Conservation (phyloP, 2,329 filamentous ascomycete species). For the Penicillium italicum region DNA sequence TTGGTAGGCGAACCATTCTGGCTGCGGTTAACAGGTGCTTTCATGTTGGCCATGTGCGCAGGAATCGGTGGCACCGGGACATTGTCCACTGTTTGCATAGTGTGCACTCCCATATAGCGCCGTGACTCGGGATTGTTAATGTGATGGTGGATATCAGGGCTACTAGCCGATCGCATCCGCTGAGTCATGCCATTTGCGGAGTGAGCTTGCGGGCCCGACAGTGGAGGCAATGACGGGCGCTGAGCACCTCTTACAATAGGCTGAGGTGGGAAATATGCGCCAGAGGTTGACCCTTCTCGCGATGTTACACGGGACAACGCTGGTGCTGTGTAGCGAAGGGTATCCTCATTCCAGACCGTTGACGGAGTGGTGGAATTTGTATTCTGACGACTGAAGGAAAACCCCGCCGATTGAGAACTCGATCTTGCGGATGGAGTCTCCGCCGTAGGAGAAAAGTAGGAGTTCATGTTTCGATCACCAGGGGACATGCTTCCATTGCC, state of each 20-base stretch:
- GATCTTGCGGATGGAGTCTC: constrained; percentile 61
- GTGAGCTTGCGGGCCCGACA: constrained; percentile 53
- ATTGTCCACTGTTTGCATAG: constrained; percentile 51
- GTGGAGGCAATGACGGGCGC: constrained; percentile 74
- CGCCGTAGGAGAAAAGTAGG: constrained; percentile 84
- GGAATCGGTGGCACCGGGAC: constrained; percentile 77
- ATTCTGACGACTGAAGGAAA: constrained; percentile 72
- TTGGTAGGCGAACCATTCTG: constrained; percentile 74
- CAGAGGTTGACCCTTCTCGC: constrained; percentile 65
- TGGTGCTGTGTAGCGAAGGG: constrained; percentile 82
- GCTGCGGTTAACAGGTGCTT: constrained; percentile 65
- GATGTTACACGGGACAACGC: constrained; percentile 79
- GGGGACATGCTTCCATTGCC: constrained; percentile 54
- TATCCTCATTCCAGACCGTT: constrained; percentile 62
- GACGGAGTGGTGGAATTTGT: constrained; percentile 56
- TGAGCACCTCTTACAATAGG: constrained; percentile 57
- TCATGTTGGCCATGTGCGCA: constrained; percentile 61
- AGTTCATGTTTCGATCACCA: constrained; percentile 63
- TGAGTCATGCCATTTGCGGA: constrained; percentile 56
- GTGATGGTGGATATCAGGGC: constrained; percentile 80
- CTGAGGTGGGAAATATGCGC: constrained; percentile 60
- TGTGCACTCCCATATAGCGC: constrained; percentile 53
- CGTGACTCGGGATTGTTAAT: constrained; percentile 42
- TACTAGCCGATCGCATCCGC: constrained; percentile 86
- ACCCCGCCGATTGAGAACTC: constrained; percentile 56